A percentile compares a stretch with the other conserved stretches of the same genome.
phyloP scores from a whole-genome alignment of 2,329 filamentous ascomycete species.

The Cercospora canescens region DNA sequence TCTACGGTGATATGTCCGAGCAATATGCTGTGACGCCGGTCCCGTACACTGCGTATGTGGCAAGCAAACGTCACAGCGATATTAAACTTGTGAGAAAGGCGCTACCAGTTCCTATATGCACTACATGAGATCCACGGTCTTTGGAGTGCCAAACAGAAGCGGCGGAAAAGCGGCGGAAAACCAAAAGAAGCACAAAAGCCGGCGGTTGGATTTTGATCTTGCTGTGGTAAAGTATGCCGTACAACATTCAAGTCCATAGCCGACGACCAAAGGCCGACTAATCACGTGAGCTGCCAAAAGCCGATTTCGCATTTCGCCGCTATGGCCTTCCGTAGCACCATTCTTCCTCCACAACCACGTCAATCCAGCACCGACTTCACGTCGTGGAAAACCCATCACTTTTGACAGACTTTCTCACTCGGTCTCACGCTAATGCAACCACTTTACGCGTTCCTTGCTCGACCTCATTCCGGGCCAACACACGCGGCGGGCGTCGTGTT shows the following conservation, averaged over 20 bases:
- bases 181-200: no score
- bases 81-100: not conserved
- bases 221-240: not conserved
- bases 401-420: conserved; percentile 7
- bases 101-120: not conserved
- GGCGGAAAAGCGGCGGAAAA: conserved; percentile 1
- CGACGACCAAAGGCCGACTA: not conserved
- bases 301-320: not conserved
- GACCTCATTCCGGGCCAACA: not conserved
- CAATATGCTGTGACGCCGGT: not conserved
- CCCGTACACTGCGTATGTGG: not conserved
- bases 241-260: not conserved
- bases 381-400: conserved; percentile 8
- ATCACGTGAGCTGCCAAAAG: not conserved
- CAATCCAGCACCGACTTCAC: not conserved
- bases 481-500: not conserved
- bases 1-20: not conserved
- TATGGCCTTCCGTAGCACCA: conserved; percentile 1
- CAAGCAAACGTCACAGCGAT: not conserved
- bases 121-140: no score
- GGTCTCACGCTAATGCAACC: conserved; percentile 13
- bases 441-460: conserved; percentile 14
- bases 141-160: not conserved
- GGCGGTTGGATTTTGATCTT: not conserved
- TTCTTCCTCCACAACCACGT: conserved; percentile 7